These are phyloP conservation scores for Zizania palustris DNA, from an alignment of 202 grass and related monocot species.

Conservation along the genomic window DNA sequence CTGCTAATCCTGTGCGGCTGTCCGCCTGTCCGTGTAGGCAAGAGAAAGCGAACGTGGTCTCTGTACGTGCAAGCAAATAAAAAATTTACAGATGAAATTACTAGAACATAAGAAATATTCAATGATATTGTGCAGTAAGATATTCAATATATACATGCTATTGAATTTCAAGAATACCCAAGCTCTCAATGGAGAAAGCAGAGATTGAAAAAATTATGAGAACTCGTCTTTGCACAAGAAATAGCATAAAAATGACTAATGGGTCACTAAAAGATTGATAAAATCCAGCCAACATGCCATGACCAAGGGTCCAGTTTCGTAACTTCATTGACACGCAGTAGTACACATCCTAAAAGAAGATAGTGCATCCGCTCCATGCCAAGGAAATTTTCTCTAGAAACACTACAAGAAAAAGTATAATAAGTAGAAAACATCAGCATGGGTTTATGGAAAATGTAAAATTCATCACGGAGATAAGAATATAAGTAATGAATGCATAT, in stretches of 20 bases:
- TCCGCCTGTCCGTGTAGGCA: too few species aligned
- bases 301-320: neutral
- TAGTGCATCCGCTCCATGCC: conserved; percentile 8
- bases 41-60: too few species aligned
- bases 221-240: conserved; percentile 7
- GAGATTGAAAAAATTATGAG: conserved; percentile 17
- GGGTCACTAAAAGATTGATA: conserved; percentile 8
- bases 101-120: neutral
- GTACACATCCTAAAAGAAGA: conserved; percentile 9
- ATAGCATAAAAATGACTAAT: too few species aligned
- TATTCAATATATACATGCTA: neutral
- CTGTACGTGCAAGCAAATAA: too few species aligned
- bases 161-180: conserved; percentile 10
- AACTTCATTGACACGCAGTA: neutral
- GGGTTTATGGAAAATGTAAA: conserved; percentile 18
- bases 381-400: conserved; percentile 16
- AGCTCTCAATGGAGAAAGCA: neutral
- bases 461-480: conserved; percentile 20
- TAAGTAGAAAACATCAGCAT: conserved; percentile 21
- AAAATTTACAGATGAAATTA: conserved; percentile 37
- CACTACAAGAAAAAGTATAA: conserved; percentile 14
- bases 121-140: conserved; percentile 6
- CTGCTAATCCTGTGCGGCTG: too few species aligned
- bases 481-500: neutral
- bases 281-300: neutral